Evolutionary conservation across 306 rosid species (phyloP), one percentile per base, ranked within the genome.

Genomic region (Biancaea sappan): DNA sequence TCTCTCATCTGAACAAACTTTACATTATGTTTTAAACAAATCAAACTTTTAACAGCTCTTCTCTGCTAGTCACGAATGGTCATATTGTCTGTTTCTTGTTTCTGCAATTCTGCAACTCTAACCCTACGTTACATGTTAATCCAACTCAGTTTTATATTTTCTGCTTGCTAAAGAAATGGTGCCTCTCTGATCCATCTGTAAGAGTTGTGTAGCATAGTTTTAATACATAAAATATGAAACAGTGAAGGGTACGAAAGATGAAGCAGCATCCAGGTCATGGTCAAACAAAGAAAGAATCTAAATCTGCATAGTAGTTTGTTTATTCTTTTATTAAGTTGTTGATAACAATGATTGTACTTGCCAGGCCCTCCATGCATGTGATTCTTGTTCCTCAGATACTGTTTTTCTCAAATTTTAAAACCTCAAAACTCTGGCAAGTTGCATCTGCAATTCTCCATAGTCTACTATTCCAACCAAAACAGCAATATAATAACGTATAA

Each of bases 321-420:
- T 52, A 58, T 54, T 66, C 60, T 76, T 76, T 80, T 67, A 28
- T 66, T 76, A 61, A 59, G 25, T 73, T 24, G 69, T 63, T 76
- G 80, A 76, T 67, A 76, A 84, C 84, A 77, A 82, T 77, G 76
- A 85, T 82, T 73, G 85, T 78, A 81, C 79, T 31, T 18, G 57
- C 71, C 46, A 66, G 70, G 66, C n/a, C 56, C 60, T 72, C 51
- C 65, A 56, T 63, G 85, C 70, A 65, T 70, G n/a, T n/a, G n/a
- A n/a, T 82, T 76, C 61, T 15, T 43, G 77, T 79, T 69, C 70
- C 59, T 62, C 79, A 34, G 82, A 66, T 83, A 77, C 71, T 54
- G 68, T 46, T 61, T 61, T 6, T 44, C 77, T 58, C 48, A 58
- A 28, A 12, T 78, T 75, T 79, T 60, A 60, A 70, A 70, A 75